Percentiles rank a stretch among this genome's conserved stretches.
phyloP scores from a whole-genome alignment of 208 protist genomes.

The Acanthamoeba royreba region DNA sequence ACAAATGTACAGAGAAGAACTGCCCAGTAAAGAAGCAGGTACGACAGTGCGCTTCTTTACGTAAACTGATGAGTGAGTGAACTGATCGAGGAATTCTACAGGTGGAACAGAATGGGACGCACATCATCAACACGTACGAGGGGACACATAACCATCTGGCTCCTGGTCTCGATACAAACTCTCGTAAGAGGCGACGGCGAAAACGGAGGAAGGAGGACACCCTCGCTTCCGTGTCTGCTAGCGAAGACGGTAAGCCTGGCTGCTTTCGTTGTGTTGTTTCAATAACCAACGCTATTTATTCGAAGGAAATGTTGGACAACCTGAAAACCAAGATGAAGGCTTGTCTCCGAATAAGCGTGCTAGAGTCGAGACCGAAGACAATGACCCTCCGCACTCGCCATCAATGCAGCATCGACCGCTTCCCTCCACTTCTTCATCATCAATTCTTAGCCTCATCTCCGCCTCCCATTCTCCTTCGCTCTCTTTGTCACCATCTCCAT shows the following conservation, averaged over 20 bases:
- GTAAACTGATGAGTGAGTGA: too few relatives aligned
- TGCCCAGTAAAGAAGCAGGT: slow-evolving; percentile 49
- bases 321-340: too few relatives aligned
- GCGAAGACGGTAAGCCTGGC: neutral
- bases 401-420: neutral
- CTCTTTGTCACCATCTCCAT: neutral
- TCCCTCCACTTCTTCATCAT: neutral
- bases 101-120: slow-evolving; percentile 26
- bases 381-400: neutral
- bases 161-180: neutral
- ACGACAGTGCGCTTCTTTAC: neutral
- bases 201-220: neutral
- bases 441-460: neutral
- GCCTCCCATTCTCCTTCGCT: neutral
- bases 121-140: slow-evolving; percentile 52
- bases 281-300: too few relatives aligned
- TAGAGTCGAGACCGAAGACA: too few relatives aligned
- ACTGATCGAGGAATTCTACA: neutral
- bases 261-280: neutral
- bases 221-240: too few relatives aligned
- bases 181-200: neutral
- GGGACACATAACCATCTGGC: slow-evolving; percentile 37
- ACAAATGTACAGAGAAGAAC: slow-evolving; percentile 46
- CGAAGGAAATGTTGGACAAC: too few relatives aligned
- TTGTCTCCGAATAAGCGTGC: too few relatives aligned